Base-by-base conservation (phyloP, 345 rosid species). In the Firmiana major region DNA sequence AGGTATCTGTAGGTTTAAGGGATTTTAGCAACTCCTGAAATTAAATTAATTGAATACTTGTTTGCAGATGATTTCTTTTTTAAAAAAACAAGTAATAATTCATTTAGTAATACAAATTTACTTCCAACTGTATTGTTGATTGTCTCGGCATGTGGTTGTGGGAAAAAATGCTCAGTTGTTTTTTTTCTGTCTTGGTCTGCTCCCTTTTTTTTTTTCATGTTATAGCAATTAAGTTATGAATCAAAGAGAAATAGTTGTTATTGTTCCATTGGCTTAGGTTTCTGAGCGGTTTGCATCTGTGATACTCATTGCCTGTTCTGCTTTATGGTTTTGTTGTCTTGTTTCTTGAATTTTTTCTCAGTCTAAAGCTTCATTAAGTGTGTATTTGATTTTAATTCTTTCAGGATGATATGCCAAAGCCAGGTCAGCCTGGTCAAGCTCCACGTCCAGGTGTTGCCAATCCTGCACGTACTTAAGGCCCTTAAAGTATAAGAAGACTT, bases 351-450 rank as follows among this genome's bases (percentile, higher is more conserved):
- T 53, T 8, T 38, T 3, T 15, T 42, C 13, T 13, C 21, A 36
- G 16, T 24, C 16, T 9, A 46, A 71, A 7, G 5, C 45, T 38
- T 31, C 16, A 51, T 46, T 63, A 38, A 36, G 19, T 4, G 3
- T 6, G 1, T 17, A 24, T 42, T 16, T 46, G 10, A 6, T 49
- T 49, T 63, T 24, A 0, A 16, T 9, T 1, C 62, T 13, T 54
- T 59, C 87, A 93, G 95, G 95, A 89, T 82, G 91, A 85, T 76
- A 1, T 57, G 1, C 87, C 91, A 24, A 88, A 83, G 87, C 89
- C 91, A n/a, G 91, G 87, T 9, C 90, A 86, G 40, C 88, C 89
- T 73, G 91, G 90, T 31, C 94, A 88, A 81, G 93, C 88, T 8
- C 83, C 89, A 36, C 97, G 89, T 26, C 78, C 87, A 3, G 97